Base-by-base conservation (phyloP, 2,329 filamentous ascomycete genomes). In the Fusarium pseudocircinatum region DNA sequence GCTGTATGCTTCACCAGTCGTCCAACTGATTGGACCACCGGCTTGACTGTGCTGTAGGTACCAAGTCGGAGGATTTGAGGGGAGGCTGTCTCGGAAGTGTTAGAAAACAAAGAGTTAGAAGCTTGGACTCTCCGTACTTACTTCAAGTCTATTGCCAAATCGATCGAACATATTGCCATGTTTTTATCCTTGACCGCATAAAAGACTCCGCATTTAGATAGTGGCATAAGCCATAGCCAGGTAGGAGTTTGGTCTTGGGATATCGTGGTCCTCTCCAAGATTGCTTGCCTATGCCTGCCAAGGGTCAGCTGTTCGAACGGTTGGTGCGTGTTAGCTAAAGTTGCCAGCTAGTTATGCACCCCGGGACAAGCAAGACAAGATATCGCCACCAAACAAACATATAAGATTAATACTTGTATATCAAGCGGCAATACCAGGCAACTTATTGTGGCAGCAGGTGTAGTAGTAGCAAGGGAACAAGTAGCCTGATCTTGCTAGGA, bases 241-340 rank as follows among this genome's bases (percentile, higher is more conserved):
- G n/a, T 18, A n/a, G 13, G 34, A 42, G 4, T 47, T 37, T 36
- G 26, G 30, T 47, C 40, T 52, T 32, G 14, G 28, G 44, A 42
- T 34, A 43, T 36, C 18, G 24, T 54, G 47, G 22, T 40, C 30
- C 28, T 63, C 42, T 63, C 42, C 24, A 39, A 65, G 36, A 59
- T 60, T 53, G 56, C 30, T 57, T 67, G 47, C 26, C 47, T 28
- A 28, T 49, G n/a, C 34, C 63, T 67, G 60, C 37, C 47, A 37
- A 75, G 49, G 54, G 58, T 36, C 46, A 49, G 26, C 34, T 60
- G 53, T 61, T 70, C 24, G 34, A 28, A 54, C 34, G 20, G 47
- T 47, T 61, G 49, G 50, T 59, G 50, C 32, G 59, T 69, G 36
- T 58, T 64, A 63, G 50, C 50, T 36, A 49, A 6, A 50, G 30